Base-by-base conservation (phyloP, 2,329 filamentous ascomycete species). In the Thelonectria blattea region DNA sequence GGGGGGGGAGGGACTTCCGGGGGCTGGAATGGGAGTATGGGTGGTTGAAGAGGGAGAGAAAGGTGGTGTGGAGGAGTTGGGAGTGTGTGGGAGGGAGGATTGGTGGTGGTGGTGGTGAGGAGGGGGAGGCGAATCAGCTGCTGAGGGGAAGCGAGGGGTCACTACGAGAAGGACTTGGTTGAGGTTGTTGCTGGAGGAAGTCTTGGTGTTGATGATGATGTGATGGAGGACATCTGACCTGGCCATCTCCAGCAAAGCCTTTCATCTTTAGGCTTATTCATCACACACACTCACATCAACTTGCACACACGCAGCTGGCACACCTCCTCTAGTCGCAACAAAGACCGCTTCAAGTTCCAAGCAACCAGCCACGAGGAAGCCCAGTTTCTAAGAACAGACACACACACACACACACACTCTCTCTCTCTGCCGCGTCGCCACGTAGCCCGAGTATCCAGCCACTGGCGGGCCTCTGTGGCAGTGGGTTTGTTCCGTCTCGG, bases 31-130 rank as follows among this genome's bases (percentile, higher is more conserved):
- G 50, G 46, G 46, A 56, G 42, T 24, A 12, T 22, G 42, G 14
- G 42, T n/a, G 12, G 18, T 37, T 37, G 34, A 37, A 62, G 27
- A 64, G 56, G 56, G 56, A 50, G 14, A 30, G 39, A 49, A 61
- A 60, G 56, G 63, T 61, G 64, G 64, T 54, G 63, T 63, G 34
- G 34, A 30, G 39, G 17, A n/a, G n/a, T 45, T 12, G 27, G 14
- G 10, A 15, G 27, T 34, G 50, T 45, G 34, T 39, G 30, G n/a
- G 45, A 20, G 39, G 17, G 18, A 22, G 49, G 68, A 68, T 64
- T 48, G 61, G 9, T 56, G 50, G 45, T 39, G 63, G 15, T 45
- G 42, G 32, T 52, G 50, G 50, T 11, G 56, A 42, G 22, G 43
- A 42, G 30, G 22, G 43, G 42, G 30, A n/a, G 37, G 45, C 51